Evolutionary conservation across 148 eudicot species (phyloP), one percentile per base, ranked within the genome.

Genomic region (Silene uniflora): DNA sequence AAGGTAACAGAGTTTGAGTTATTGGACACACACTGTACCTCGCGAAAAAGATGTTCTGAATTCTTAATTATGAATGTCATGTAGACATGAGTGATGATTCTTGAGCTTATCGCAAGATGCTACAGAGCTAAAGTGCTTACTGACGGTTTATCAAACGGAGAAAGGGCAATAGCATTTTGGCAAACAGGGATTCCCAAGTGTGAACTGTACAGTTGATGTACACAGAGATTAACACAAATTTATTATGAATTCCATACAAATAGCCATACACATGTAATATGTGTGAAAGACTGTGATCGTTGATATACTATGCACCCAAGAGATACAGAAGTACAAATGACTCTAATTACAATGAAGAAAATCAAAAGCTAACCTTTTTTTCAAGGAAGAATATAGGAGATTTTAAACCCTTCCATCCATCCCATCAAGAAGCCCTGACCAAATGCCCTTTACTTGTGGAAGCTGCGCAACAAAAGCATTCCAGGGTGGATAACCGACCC

Each of bases 401-500:
- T 71, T 62, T 80, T 72, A 68, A 73, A 92, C 98, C 85, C 93
- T 89, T 79, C 98, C 98, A 78, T 94, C 98, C 83, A 94, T 77
- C 73, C 98, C 98, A 84, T 94, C 98, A 12, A 94, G 84, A 66
- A 94, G 88, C 64, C 98, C 98, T 21, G 93, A 80, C 98, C 98
- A 94, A 8, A 94, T 86, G 13, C 98, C 98, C 84, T 91, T 92
- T 14, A 84, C 89, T 6, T 89, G 96, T 21, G 98, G 98, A 63
- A 94, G 82, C 77, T 94, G 98, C 39, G 88, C 93, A 27, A 92
- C 91, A 72, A 94, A 92, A 70, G 98, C 98, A 86, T 91, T 94
- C 98, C 98, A 94, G 18, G 98, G 93, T 72, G 98, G 98, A 79
- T 89, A 91, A 44, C 98, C 97, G 76, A 94, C 91, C 64, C 97